Conservation (phyloP, 208 protist genomes). For the Kentomonas sorsogonicus region DNA sequence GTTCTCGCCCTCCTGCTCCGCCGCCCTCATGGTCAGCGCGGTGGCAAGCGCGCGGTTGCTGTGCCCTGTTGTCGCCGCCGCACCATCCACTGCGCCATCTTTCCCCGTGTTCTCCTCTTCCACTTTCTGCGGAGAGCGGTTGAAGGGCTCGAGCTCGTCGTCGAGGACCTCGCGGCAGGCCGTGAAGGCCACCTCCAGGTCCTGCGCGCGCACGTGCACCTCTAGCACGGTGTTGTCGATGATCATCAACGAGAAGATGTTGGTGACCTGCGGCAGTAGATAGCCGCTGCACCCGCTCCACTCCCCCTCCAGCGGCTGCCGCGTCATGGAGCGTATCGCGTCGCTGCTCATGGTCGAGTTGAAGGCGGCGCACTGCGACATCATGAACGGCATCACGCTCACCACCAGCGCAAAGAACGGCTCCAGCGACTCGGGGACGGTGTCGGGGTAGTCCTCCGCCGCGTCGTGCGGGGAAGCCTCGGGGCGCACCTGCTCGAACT, state of each 20-base stretch:
- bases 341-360: slow-evolving; percentile 72
- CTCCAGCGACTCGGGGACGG: slow-evolving; percentile 66
- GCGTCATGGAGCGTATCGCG: slow-evolving; percentile 43
- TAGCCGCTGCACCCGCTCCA: slow-evolving; percentile 81
- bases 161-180: slow-evolving; percentile 70
- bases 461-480: neutral
- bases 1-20: too few relatives aligned
- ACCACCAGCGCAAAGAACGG: slow-evolving; percentile 55
- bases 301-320: slow-evolving; percentile 37
- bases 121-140: slow-evolving; percentile 13
- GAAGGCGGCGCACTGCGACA: slow-evolving; percentile 78
- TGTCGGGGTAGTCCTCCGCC: slow-evolving; percentile 44
- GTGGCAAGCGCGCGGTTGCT: too few relatives aligned
- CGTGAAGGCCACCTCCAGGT: slow-evolving; percentile 76
- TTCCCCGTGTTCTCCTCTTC: too few relatives aligned
- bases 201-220: slow-evolving; percentile 54
- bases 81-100: too few relatives aligned
- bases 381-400: slow-evolving; percentile 83
- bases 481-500: slow-evolving; percentile 1
- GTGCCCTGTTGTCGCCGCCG: too few relatives aligned
- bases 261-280: slow-evolving; percentile 60
- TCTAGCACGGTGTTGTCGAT: slow-evolving; percentile 72
- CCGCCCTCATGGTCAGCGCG: too few relatives aligned
- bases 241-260: slow-evolving; percentile 80
- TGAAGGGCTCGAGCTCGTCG: slow-evolving; percentile 31